Evolutionary conservation across 192 early-diverging fungal species (phyloP), one percentile per base, ranked within the genome.

Genomic region (Backusella luteola): DNA sequence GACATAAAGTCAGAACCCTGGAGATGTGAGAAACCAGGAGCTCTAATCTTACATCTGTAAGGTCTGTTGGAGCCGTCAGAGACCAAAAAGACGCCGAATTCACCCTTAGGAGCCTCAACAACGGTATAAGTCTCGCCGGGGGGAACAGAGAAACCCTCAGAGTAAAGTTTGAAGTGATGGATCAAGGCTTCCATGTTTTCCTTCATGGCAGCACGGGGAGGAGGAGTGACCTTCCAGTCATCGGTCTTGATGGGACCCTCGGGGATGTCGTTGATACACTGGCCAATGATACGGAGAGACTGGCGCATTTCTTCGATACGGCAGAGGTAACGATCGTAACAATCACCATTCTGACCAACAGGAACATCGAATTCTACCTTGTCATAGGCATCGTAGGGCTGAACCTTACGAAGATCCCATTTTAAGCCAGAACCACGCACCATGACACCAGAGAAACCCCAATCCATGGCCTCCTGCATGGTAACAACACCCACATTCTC

Each of bases 231-330:
- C 92, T 99, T 99, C 90, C 91, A 89, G 85, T 99, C 98, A 74
- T 99, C 96, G n/a, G 97, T 93, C 85, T 93, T 95, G 73, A 98
- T 88, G 34, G 93, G 90, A 46, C 98, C 98, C 67, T 92, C 87
- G 35, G 98, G 98, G 90, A 99, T 99, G 79, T 96, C 89, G 77
- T 98, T 93, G 72, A 99, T 84, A 83, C 96, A 99, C 85, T 99
- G 98, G 67, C 89, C 85, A 83, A 99, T 96, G 72, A 99, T 99
- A 56, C 96, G 87, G 56, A 98, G 85, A 69, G 91, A 93, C 85
- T 99, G 97, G 74, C 98, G 93, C 98, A 99, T 99, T 82, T 99
- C 98, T 86, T 98, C 97, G 75, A 96, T 95, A 86, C 98, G 96
- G 86, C 95, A 95, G 79, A 98, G 80, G 84, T 95, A 99, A 39